Evolutionary conservation across 495 filamentous ascomycete genomes (phyloP), one percentile per base, ranked within the genome.

Genomic region (Talaromyces borbonicus): DNA sequence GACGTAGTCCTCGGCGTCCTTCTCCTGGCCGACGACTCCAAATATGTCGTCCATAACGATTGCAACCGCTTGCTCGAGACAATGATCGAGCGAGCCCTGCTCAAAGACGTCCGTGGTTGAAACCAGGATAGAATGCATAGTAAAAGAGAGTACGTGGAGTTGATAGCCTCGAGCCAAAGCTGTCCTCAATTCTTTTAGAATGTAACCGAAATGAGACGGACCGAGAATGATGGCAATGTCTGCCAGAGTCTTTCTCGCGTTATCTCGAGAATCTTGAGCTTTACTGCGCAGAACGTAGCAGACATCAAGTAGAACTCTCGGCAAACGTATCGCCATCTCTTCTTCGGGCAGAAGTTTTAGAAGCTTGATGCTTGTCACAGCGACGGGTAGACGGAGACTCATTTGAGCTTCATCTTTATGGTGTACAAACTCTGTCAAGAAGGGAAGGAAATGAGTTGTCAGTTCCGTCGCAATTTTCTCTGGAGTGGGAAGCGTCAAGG

Each of bases 11-110:
- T 90, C 89, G 0, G 90, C 89, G 53, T 99, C 92, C 59, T 99
- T 99, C 56, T 99, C 92, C 66, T 92, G 81, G 11, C 92, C 92
- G n/a, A 83, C 80, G n/a, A 77, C 80, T 14, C 92, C 92, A 59
- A 99, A 99, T 9, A 89, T 93, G 58, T 97, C 93, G 53, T 99
- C 92, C 86, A 97, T 93, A 42, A 96, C 83, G 32, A 99, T 75
- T 3, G 78, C 71, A 33, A 87, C 77, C 31, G 97, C 78, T 14
- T 86, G 72, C 3, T 68, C 61, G 25, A 96, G 65, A 59, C 90
- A 97, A 54, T 95, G 90, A 52, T 99, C 88, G 32, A 97, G 65
- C 49, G 87, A 86, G 14, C 92, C 92, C 8, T 86, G 81, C 25
- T 77, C 68, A 57, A 87, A 87, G 1, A 74, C 66, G n/a, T 85